phyloP scores from a whole-genome alignment of 306 rosid genomes.

The Vachellia pachyceras region DNA sequence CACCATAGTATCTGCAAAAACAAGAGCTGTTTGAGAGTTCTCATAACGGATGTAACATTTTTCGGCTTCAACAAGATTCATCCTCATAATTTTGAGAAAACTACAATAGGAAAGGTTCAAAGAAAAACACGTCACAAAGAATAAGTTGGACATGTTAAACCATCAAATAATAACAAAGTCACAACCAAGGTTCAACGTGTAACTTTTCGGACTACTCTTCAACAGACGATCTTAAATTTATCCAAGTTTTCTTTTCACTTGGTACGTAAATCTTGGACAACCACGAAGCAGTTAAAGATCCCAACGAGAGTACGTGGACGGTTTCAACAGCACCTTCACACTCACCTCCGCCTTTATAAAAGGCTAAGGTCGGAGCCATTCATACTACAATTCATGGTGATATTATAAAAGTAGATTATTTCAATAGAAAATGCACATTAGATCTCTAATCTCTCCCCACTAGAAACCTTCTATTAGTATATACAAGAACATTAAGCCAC shows the following conservation, averaged over 20 bases:
- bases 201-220: background rate
- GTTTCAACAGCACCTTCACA: background rate
- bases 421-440: background rate
- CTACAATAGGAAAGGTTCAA: background rate
- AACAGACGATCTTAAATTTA: background rate
- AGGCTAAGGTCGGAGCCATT: background rate
- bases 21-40: background rate
- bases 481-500: slow-evolving; percentile 5
- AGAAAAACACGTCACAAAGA: background rate
- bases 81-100: background rate
- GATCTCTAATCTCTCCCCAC: background rate
- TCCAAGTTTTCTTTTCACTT: background rate
- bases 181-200: slow-evolving; percentile 6
- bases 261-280: background rate
- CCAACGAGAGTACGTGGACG: background rate
- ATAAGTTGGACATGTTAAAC: background rate
- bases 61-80: slow-evolving; percentile 7
- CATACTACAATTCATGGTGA: background rate
- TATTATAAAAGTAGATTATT: background rate
- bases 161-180: background rate
- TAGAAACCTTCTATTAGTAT: background rate
- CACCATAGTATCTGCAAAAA: slow-evolving; percentile 90
- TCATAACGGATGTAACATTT: slow-evolving; percentile 5
- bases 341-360: background rate
- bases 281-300: background rate